Evolutionary conservation across 2,329 filamentous ascomycete genomes (phyloP).

Genomic region (Penicillium sp.): DNA sequence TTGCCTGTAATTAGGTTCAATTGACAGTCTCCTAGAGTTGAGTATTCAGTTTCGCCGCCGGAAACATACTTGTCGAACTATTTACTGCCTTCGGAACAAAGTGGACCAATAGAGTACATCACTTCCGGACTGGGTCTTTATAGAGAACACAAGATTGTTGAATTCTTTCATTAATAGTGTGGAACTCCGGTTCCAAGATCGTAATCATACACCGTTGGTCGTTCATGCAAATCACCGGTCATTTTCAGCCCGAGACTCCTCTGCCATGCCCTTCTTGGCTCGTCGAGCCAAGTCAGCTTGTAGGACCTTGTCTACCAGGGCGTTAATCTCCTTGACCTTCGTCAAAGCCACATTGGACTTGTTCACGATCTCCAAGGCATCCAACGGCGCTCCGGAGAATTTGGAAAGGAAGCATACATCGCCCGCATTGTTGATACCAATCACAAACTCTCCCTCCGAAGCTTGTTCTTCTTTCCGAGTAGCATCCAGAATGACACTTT

Average conservation of each 20-base stretch:
- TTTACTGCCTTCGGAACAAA: too few species aligned
- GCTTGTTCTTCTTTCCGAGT: conserved; percentile 47
- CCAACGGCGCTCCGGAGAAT: conserved; percentile 73
- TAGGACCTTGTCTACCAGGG: conserved; percentile 65
- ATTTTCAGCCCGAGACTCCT: conserved; percentile 80
- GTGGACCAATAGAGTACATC: too few species aligned
- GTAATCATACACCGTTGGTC: conserved; percentile 18
- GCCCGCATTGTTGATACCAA: conserved; percentile 82
- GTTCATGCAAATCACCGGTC: conserved; percentile 53
- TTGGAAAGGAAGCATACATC: conserved; percentile 91
- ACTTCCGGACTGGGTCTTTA: too few species aligned
- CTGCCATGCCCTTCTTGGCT: conserved; percentile 65
- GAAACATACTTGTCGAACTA: too few species aligned
- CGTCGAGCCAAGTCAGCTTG: conserved; percentile 64
- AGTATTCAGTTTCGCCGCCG: too few species aligned
- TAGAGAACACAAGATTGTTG: background rate
- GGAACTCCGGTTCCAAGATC: conserved; percentile 20
- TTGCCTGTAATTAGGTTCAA: too few species aligned
- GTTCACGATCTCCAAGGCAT: conserved; percentile 69
- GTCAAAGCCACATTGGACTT: conserved; percentile 68
- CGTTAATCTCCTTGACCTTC: conserved; percentile 75
- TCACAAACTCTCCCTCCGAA: conserved; percentile 62
- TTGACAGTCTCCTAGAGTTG: too few species aligned
- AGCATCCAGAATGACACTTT: conserved; percentile 42
- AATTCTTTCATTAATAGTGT: conserved; percentile 3